Percentiles rank a stretch among this genome's conserved stretches.
These are phyloP conservation scores for Volvox reticuliferus DNA, from an alignment of 139 green algal species.

Conservation along the genomic window DNA sequence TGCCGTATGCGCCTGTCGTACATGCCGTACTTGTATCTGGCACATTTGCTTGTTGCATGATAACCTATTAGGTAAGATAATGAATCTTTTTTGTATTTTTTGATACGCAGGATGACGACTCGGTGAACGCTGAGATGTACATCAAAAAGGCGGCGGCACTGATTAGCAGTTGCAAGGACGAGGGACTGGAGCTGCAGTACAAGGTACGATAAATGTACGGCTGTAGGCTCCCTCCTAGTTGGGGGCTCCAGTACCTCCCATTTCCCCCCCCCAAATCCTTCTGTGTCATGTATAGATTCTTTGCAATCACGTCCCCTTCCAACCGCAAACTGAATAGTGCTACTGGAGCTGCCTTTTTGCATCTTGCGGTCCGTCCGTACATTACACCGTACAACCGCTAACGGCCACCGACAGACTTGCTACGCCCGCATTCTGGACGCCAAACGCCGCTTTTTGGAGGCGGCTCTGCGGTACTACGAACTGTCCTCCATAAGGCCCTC, in stretches of 20 bases:
- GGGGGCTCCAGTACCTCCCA: too few relatives aligned
- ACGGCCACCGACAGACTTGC: constrained; percentile 71
- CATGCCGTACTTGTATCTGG: not conserved
- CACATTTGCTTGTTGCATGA: too few relatives aligned
- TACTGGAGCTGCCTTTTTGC: too few relatives aligned
- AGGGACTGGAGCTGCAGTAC: constrained; percentile 95
- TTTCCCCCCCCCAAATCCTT: too few relatives aligned
- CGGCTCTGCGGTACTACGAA: constrained; percentile 82
- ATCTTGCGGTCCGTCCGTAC: too few relatives aligned
- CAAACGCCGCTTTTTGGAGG: constrained; percentile 96
- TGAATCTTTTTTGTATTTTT: too few relatives aligned
- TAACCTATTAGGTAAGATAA: too few relatives aligned
- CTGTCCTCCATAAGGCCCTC: not conserved
- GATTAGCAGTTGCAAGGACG: constrained; percentile 81
- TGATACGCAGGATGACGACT: constrained; percentile 92
- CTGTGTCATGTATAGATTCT: not conserved
- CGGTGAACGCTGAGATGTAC: constrained; percentile 91
- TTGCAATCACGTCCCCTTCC: not conserved
- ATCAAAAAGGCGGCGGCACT: constrained; percentile 94
- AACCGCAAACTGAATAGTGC: too few relatives aligned
- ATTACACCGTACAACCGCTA: not conserved
- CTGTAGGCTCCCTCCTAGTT: too few relatives aligned
- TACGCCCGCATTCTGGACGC: constrained; percentile 96
- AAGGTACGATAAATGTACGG: constrained; percentile 64
- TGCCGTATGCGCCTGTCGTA: not conserved